Conservation (phyloP, 345 rosid genomes). For the Draba incana region DNA sequence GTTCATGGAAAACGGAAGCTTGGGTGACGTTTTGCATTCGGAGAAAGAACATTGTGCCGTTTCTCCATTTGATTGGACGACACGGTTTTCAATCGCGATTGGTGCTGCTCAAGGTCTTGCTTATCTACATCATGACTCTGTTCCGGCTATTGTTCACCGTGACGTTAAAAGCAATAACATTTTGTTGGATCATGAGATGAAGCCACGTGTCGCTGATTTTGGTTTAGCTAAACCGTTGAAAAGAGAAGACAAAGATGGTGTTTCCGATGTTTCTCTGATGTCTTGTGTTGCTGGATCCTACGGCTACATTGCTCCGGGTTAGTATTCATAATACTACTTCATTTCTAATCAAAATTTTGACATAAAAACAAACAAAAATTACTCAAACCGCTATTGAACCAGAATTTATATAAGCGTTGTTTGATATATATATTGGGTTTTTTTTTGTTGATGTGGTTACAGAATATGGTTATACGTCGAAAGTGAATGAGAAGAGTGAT, state of each 20-base stretch:
- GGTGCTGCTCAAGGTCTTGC: conserved; percentile 74
- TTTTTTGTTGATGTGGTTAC: conserved; percentile 11
- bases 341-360: too few species aligned
- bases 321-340: conserved; percentile 3
- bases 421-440: neutral
- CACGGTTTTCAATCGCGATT: conserved; percentile 52
- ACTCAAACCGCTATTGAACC: neutral
- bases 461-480: conserved; percentile 68
- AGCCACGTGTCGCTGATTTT: conserved; percentile 72
- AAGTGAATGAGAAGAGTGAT: conserved; percentile 47
- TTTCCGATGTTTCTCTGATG: conserved; percentile 39
- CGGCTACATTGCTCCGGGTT: conserved; percentile 90
- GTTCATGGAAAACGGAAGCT: conserved; percentile 77
- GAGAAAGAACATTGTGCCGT: conserved; percentile 39
- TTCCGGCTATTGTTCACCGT: conserved; percentile 71
- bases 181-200: conserved; percentile 62
- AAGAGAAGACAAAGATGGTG: conserved; percentile 24
- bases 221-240: conserved; percentile 71
- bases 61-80: conserved; percentile 51
- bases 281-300: conserved; percentile 67
- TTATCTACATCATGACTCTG: conserved; percentile 74
- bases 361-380: neutral
- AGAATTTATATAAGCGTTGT: too few species aligned
- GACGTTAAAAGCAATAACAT: conserved; percentile 84
- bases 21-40: conserved; percentile 65